Evolutionary conservation across 83 land plant genomes (phyloP), one percentile per base, ranked within the genome.

Genomic region (Picea abies): DNA sequence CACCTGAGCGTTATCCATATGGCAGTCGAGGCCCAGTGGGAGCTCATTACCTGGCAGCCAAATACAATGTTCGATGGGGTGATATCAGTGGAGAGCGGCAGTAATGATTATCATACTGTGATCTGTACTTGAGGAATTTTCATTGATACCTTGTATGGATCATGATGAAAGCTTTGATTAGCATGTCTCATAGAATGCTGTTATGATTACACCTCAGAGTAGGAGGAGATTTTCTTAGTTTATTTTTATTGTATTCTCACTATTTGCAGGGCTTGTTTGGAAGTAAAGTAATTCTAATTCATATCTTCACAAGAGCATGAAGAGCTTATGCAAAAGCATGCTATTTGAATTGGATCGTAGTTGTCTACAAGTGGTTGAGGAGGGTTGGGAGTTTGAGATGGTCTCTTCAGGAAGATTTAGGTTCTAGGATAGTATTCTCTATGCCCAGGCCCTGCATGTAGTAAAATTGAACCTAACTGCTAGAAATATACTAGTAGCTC

Each of bases 11-110:
- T 4, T 96, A 96, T 65, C 97, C 97, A 1, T 93, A 96, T 81
- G 98, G 98, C 29, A 96, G 98, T 83, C 82, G 98, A 75, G 98
- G 98, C 14, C 98, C 98, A 12, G 95, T 94, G 1, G 97, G 98
- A 44, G 97, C 97, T 22, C 92, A 94, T 66, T 96, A 96, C 81
- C 90, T 96, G 84, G 97, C 97, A 63, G 97, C 98, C 4, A 96
- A 96, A 82, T 82, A 94, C 85, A 92, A 96, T 84, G 98, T 96
- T 11, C 84, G 97, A 72, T 96, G 98, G 98, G 95, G 98, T 29
- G 98, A 96, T 90, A 52, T 71, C 60, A 75, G 82, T 66, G 26
- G 79, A 84, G 37, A 77, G 70, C 29, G 47, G 77, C 25, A 73
- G 11, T n/a, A 73, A 23, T 73, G 77, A 73, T 73, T 44, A 19